Evolutionary conservation across 768 basidiomycete genomes (phyloP), one percentile per base, ranked within the genome.

Genomic region (Leccinum rimulosum): DNA sequence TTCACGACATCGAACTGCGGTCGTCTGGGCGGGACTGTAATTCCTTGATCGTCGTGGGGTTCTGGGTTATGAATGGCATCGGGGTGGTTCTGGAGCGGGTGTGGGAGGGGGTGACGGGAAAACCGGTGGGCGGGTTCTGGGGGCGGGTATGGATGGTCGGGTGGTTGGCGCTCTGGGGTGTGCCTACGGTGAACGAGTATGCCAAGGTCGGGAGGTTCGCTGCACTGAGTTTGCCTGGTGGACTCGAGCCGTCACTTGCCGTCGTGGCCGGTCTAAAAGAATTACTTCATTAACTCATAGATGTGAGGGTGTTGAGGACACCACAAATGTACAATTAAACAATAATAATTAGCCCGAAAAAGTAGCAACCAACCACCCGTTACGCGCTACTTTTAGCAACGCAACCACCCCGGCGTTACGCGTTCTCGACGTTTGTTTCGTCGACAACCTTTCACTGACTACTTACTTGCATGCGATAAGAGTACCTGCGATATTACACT

Each of bases 1-100:
- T 88, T 30, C 89, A 90, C 64, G 75, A 81, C 60, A 33, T 80
- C 10, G 84, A 82, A 6, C 52, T 83, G 51, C 84, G 83, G 80
- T 81, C 82, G 0, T 76, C 84, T 74, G 82, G 79, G 1, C 73
- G 70, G 0, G 81, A 82, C 12, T 73, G 77, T 0, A 81, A 82
- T 27, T 75, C 80, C n/a, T 3, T 30, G 4, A 57, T 61, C 22
- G 68, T 81, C 15, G 69, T 74, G 0, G 80, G 79, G 0, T 86
- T 82, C 62, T 89, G 87, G 70, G 50, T 84, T 52, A 70, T 84
- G 69, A 83, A 79, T 64, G 85, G 81, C n/a, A 65, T 84, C 0
- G 85, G 84, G 4, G 66, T 82, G 17, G 59, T 81, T 6, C 33
- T 84, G 38, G 87, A 88, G 68, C 70, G 73, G 4, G 59, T 68